These are phyloP conservation scores for Gillenia trifoliata DNA, from an alignment of 306 rosid species.

Conservation along the genomic window DNA sequence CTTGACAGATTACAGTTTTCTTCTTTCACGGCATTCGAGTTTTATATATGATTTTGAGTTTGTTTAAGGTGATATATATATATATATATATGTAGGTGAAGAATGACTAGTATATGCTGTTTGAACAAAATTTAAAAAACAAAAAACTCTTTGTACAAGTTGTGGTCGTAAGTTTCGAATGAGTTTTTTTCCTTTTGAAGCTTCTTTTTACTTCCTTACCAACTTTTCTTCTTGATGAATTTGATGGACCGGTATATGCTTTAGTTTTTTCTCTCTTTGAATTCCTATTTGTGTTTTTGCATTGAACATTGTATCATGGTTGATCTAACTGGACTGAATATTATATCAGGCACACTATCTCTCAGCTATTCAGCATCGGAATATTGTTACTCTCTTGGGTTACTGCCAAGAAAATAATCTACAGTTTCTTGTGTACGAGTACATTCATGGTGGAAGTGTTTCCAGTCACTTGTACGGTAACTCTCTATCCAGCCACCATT, in stretches of 20 bases:
- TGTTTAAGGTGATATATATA: no score
- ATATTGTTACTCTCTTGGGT: slow-evolving; percentile 80
- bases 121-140: no score
- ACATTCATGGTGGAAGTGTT: slow-evolving; percentile 85
- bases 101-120: no score
- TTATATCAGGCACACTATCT: slow-evolving; percentile 72
- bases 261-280: background rate
- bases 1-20: no score
- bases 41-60: no score
- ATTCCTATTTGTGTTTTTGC: background rate
- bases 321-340: slow-evolving; percentile 32
- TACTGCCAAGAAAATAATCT: slow-evolving; percentile 87
- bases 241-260: background rate
- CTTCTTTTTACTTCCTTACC: background rate
- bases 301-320: slow-evolving; percentile 19
- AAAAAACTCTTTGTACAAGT: background rate
- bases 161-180: background rate
- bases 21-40: no score
- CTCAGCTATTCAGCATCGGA: slow-evolving; percentile 69
- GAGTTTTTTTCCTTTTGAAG: background rate
- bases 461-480: slow-evolving; percentile 93
- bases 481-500: slow-evolving; percentile 29
- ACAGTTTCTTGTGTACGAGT: slow-evolving; percentile 83
- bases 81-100: no score
- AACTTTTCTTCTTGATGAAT: background rate